Evolutionary conservation across 306 rosid species (phyloP), one percentile per base, ranked within the genome.

Genomic region (Malus fusca): DNA sequence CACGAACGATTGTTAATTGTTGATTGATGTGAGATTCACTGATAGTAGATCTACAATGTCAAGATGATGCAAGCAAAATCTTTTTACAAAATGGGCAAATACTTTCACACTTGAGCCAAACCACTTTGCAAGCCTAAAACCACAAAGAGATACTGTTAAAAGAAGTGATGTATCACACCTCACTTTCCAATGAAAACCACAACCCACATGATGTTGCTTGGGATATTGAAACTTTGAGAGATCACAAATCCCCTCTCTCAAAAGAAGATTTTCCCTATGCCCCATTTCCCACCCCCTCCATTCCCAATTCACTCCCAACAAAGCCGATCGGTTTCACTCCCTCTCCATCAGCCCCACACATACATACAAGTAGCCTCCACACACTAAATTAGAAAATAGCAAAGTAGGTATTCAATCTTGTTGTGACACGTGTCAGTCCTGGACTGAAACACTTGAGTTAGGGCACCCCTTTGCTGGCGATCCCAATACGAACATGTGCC

Each of bases 151-250:
- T 52, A 74, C 18, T 14, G 53, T 61, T 56, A 17, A 74, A 73
- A 67, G 63, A 68, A 69, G 72, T 69, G 23, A 55, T 17, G 25
- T 55, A 5, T 19, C 84, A 77, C 71, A 74, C 80, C 82, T 82
- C 84, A 78, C 86, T 89, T 86, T 91, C 88, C 85, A 75, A 84
- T 58, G 89, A 88, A 88, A 84, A 77, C 87, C 83, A 82, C 89
- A 78, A 74, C 17, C 87, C 92, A 86, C 95, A 86, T 90, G 97
- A 89, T 83, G 77, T 81, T 91, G 93, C 85, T 85, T 46, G 90
- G 88, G 80, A 82, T 85, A 86, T 84, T 84, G 88, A 87, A 83
- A 25, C 22, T 43, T 85, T 81, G 88, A 88, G 77, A 88, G 87
- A 80, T 88, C 85, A 78, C 87, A 61, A 79, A 79, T 53, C 61